phyloP scores from a whole-genome alignment of 73 alveolate genomes.

The Paramecium primaurelia region DNA sequence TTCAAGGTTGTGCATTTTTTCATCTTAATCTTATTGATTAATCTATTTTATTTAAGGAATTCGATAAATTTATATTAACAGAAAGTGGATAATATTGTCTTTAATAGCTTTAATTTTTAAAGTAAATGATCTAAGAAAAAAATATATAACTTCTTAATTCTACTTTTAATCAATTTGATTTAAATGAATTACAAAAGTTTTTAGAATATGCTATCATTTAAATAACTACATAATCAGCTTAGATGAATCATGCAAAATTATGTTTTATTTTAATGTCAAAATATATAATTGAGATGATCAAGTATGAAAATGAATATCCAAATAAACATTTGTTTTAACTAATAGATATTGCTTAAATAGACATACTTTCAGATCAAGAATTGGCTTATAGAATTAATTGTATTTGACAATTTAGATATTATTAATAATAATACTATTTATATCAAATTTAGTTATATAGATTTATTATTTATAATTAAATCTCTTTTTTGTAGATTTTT shows the following conservation, averaged over 20 bases:
- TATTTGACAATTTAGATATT: not conserved
- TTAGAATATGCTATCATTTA: not conserved
- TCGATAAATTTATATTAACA: not conserved
- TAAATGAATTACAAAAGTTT: not conserved
- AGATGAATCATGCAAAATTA: not conserved
- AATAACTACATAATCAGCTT: not conserved
- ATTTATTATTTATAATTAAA: not conserved
- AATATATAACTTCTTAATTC: not conserved
- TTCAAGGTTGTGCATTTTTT: not conserved
- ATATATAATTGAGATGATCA: not conserved
- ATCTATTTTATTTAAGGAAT: not conserved
- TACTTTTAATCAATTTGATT: not conserved
- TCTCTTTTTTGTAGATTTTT: not conserved
- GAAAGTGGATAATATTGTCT: not conserved
- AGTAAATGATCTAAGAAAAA: not conserved
- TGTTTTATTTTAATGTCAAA: not conserved
- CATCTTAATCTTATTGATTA: not conserved
- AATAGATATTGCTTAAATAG: not conserved
- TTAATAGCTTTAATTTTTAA: not conserved
- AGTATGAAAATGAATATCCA: conserved; percentile 12
- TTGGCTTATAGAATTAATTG: not conserved
- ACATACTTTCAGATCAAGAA: not conserved
- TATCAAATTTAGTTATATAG: not conserved
- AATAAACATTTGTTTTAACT: conserved; percentile 4
- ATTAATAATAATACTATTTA: not conserved